These are phyloP conservation scores for Cochlearia excelsa DNA, from an alignment of 345 rosid genomes.

Conservation along the genomic window DNA sequence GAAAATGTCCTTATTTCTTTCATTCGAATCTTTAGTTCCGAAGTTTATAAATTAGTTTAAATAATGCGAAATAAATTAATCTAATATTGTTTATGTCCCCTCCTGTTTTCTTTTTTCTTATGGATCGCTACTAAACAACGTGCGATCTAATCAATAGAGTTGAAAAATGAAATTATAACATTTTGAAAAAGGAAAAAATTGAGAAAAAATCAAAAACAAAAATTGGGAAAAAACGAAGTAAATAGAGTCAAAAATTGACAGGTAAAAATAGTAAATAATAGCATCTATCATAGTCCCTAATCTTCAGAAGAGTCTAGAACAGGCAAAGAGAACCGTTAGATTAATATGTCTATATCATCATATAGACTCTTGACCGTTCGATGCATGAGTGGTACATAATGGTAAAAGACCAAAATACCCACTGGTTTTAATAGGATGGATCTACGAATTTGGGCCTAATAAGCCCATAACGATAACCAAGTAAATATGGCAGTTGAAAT, in stretches of 20 bases:
- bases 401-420: conserved; percentile 14
- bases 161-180: too few species aligned
- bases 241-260: conserved; percentile 7
- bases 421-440: conserved; percentile 1
- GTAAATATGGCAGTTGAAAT: too few species aligned
- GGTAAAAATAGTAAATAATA: conserved; percentile 24
- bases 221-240: not conserved
- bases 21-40: too few species aligned
- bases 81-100: too few species aligned
- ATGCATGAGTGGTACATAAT: conserved; percentile 13
- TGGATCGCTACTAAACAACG: too few species aligned
- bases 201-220: too few species aligned
- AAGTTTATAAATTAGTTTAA: too few species aligned
- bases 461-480: conserved; percentile 9
- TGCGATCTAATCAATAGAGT: too few species aligned
- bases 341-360: conserved; percentile 14
- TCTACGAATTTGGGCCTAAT: conserved; percentile 12
- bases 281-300: conserved; percentile 5
- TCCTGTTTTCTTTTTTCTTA: too few species aligned
- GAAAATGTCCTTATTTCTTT: too few species aligned
- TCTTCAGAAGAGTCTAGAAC: conserved; percentile 63
- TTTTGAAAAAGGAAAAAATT: not conserved
- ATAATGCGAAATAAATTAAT: too few species aligned
- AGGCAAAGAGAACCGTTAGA: conserved; percentile 46
- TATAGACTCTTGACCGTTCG: conserved; percentile 34